These are phyloP conservation scores for Amylostereum areolatum DNA, from an alignment of 1,284 basidiomycete genomes.

Conservation along the genomic window DNA sequence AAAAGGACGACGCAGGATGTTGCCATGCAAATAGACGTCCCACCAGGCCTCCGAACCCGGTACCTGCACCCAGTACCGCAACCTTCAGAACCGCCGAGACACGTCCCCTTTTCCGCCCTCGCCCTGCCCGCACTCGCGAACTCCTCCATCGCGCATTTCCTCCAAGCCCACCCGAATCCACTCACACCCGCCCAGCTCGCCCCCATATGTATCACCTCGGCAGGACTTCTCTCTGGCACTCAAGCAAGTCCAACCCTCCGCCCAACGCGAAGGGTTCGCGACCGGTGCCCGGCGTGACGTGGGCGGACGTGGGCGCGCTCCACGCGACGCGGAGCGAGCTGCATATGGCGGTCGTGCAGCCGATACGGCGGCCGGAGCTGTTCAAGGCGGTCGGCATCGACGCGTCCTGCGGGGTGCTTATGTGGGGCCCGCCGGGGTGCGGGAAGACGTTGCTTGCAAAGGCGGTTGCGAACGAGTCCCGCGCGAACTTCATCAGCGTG, in stretches of 20 bases:
- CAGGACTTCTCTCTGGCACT: conserved; percentile 81
- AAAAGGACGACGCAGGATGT: conserved; percentile 24
- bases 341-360: conserved; percentile 96
- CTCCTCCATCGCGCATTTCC: conserved; percentile 83
- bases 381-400: conserved; percentile 86
- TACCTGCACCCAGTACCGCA: conserved; percentile 13
- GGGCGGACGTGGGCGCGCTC: conserved; percentile 94
- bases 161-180: conserved; percentile 79
- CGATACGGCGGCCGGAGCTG: conserved; percentile 85
- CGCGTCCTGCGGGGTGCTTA: conserved; percentile 83
- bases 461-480: conserved; percentile 73
- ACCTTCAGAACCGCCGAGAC: conserved; percentile 10
- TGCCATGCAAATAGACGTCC: conserved; percentile 47
- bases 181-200: conserved; percentile 74
- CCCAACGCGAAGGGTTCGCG: conserved; percentile 96
- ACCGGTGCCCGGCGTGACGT: conserved; percentile 95
- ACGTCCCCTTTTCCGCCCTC: conserved; percentile 36
- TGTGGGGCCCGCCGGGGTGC: conserved; percentile 99
- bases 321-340: conserved; percentile 84
- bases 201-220: conserved; percentile 73
- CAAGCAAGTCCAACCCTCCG: conserved; percentile 87
- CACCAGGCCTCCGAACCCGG: background rate
- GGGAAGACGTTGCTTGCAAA: conserved; percentile 73
- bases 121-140: conserved; percentile 34
- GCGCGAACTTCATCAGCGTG: conserved; percentile 95